phyloP scores from a whole-genome alignment of 106 monocot species.

The Phalaenopsis aphrodite region DNA sequence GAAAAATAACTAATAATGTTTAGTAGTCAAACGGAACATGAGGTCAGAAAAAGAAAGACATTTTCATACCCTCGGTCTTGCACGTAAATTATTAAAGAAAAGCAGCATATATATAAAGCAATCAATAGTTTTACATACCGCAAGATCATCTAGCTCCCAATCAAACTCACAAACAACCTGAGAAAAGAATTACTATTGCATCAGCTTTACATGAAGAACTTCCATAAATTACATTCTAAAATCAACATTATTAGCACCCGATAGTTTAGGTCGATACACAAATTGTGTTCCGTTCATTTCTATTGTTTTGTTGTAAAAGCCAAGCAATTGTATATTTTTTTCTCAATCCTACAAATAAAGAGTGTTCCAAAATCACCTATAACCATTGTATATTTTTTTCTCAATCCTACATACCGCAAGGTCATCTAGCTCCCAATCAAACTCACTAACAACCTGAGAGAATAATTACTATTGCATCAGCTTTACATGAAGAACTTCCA shows the following conservation, averaged over 20 bases:
- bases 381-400: too few species aligned
- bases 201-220: not conserved
- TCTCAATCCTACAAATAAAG: too few species aligned
- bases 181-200: constrained; percentile 1
- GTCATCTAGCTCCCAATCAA: constrained; percentile 67
- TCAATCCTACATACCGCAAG: constrained; percentile 49
- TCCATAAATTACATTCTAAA: not conserved
- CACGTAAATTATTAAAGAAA: not conserved
- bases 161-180: constrained; percentile 73
- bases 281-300: not conserved
- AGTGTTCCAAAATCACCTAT: too few species aligned
- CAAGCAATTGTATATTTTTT: too few species aligned
- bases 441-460: constrained; percentile 57
- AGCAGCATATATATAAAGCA: not conserved
- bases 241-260: not conserved
- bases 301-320: too few species aligned
- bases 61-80: not conserved
- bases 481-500: not conserved
- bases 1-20: not conserved
- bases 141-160: constrained; percentile 57
- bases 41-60: not conserved
- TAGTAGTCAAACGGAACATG: not conserved
- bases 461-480: constrained; percentile 1
- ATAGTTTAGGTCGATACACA: not conserved
- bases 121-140: constrained; percentile 22